Conservation (phyloP, 169 alveolate species). For the Ichthyophthirius multifiliis region DNA sequence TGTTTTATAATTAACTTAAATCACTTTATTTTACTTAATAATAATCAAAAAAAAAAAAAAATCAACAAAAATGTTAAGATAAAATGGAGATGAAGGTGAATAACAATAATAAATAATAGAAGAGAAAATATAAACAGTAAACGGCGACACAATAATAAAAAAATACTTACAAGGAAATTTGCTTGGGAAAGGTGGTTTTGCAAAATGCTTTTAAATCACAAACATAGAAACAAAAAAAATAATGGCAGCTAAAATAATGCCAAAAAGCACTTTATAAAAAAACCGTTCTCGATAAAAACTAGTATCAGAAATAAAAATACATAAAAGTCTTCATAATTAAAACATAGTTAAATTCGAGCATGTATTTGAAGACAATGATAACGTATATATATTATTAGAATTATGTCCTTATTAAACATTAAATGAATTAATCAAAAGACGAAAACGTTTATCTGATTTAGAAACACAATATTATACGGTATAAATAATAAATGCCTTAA, state of each 20-base stretch:
- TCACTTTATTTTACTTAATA: no score
- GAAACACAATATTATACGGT: conserved; percentile 66
- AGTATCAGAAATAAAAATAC: conserved; percentile 74
- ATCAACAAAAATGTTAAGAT: no score
- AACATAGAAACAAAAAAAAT: conserved; percentile 64
- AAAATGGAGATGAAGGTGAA: conserved; percentile 5
- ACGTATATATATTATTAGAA: conserved; percentile 80
- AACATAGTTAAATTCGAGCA: conserved; percentile 72
- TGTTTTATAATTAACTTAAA: no score
- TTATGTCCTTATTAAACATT: conserved; percentile 69
- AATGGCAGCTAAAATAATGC: conserved; percentile 72
- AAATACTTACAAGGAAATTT: conserved; percentile 58
- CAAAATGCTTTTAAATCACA: conserved; percentile 65
- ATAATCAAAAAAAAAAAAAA: no score
- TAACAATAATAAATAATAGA: not conserved
- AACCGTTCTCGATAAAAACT: conserved; percentile 66
- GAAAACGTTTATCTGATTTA: conserved; percentile 63
- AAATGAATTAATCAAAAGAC: conserved; percentile 33
- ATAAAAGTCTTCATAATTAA: conserved; percentile 64
- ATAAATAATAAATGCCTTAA: conserved; percentile 68
- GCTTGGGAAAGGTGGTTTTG: conserved; percentile 88
- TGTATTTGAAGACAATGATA: conserved; percentile 76
- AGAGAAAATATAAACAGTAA: conserved; percentile 18
- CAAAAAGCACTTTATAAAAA: conserved; percentile 60
- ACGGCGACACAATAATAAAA: conserved; percentile 62